Conservation (phyloP, 805 yeast species). For the Saccharomycopsis amapae region DNA sequence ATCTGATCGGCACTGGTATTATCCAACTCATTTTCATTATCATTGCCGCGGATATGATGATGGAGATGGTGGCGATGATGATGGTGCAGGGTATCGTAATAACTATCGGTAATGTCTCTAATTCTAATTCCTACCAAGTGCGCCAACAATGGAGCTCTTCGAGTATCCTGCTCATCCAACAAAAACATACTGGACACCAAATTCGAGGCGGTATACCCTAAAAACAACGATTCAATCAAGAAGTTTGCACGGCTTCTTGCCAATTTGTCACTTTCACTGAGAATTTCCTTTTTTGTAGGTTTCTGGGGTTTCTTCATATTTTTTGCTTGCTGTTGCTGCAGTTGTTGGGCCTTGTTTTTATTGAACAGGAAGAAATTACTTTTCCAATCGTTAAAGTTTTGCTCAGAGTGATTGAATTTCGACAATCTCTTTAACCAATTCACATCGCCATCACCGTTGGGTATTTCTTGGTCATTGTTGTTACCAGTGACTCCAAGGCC, state of each 20-base stretch:
- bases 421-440: constrained; percentile 18
- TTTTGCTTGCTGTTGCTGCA: not conserved
- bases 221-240: constrained; percentile 44
- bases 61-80: constrained; percentile 3
- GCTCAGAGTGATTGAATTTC: constrained; percentile 19
- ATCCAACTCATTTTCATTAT: not conserved
- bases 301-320: constrained; percentile 1
- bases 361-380: constrained; percentile 18
- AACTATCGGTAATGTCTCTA: constrained; percentile 37
- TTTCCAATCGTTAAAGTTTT: constrained; percentile 19
- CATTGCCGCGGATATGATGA: not conserved
- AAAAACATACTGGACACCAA: constrained; percentile 68
- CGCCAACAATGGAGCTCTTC: constrained; percentile 76
- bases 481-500: not conserved
- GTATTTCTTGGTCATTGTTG: not conserved
- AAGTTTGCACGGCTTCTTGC: constrained; percentile 16
- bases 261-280: constrained; percentile 10
- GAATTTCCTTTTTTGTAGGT: constrained; percentile 5
- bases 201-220: constrained; percentile 70
- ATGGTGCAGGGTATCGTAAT: not conserved
- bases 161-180: constrained; percentile 66
- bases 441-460: constrained; percentile 8
- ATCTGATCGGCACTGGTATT: not conserved
- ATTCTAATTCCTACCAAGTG: constrained; percentile 66
- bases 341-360: not conserved